Evolutionary conservation across 768 basidiomycete genomes (phyloP).

Genomic region (Leccinum rimulosum): DNA sequence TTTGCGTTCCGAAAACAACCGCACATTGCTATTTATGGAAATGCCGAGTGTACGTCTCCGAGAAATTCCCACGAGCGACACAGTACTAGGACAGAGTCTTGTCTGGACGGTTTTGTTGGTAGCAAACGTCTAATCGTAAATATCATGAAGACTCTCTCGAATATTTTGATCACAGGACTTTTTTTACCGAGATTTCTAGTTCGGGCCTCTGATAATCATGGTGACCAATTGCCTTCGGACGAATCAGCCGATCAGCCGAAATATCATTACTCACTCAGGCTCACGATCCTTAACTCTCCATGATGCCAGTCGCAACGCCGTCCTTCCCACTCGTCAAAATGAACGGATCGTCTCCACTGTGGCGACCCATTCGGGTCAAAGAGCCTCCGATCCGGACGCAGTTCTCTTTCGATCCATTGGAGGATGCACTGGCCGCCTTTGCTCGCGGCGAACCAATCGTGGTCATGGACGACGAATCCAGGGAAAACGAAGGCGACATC

Average conservation of each 20-base stretch:
- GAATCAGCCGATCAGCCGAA: neutral
- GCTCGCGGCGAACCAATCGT: conserved; percentile 85
- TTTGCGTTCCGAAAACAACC: conserved; percentile 12
- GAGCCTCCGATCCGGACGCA: conserved; percentile 23
- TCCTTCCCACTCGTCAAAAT: conserved; percentile 4
- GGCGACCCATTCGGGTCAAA: conserved; percentile 23
- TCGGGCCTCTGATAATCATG: no score
- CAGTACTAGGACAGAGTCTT: neutral
- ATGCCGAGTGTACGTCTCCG: neutral
- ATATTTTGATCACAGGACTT: neutral
- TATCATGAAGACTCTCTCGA: no score
- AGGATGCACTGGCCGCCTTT: conserved; percentile 76
- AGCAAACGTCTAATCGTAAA: no score
- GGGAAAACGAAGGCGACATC: conserved; percentile 98
- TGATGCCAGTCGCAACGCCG: conserved; percentile 9
- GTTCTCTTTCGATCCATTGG: conserved; percentile 78
- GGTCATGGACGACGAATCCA: conserved; percentile 93
- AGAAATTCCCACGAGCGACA: neutral
- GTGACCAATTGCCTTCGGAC: neutral
- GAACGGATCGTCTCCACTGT: conserved; percentile 12
- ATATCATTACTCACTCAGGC: neutral
- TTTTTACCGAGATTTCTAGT: neutral
- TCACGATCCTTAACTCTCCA: neutral
- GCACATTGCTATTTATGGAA: neutral
- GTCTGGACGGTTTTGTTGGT: no score